Evolutionary conservation across 2,329 filamentous ascomycete species (phyloP).

Genomic region (Dactylellina haptotyla): DNA sequence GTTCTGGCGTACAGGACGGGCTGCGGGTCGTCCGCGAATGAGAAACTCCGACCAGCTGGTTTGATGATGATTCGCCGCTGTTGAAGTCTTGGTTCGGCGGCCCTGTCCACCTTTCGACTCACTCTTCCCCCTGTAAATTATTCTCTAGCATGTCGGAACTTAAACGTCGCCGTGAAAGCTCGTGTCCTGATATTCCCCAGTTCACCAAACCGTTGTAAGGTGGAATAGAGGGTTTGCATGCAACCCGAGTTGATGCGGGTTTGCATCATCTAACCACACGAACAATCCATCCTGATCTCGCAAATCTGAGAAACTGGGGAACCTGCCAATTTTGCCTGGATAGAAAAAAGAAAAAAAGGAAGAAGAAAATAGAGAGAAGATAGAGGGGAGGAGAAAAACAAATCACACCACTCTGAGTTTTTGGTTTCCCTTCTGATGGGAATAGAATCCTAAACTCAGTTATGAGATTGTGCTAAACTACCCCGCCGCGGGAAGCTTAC

Average conservation of each 20-base stretch:
- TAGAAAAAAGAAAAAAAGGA: not conserved
- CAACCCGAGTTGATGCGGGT: constrained; percentile 9
- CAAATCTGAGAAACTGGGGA: constrained; percentile 23
- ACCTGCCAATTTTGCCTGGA: not conserved
- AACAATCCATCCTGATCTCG: not conserved
- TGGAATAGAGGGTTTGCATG: too few relatives aligned
- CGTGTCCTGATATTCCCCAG: too few relatives aligned
- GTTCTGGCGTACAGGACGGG: constrained; percentile 33
- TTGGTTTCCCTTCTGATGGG: too few relatives aligned
- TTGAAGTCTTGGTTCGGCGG: not conserved
- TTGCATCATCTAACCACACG: constrained; percentile 26
- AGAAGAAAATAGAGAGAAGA: too few relatives aligned
- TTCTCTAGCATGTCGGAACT: not conserved
- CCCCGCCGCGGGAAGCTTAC: too few relatives aligned
- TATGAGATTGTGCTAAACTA: too few relatives aligned
- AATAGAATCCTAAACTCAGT: too few relatives aligned
- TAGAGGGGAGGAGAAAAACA: too few relatives aligned
- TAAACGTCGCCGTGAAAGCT: too few relatives aligned
- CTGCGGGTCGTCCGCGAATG: too few relatives aligned
- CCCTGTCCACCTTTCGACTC: constrained; percentile 7
- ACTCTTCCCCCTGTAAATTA: not conserved
- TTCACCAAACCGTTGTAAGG: too few relatives aligned
- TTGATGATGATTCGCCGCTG: constrained; percentile 24
- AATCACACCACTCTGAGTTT: too few relatives aligned
- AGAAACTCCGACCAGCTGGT: not conserved